Evolutionary conservation across 1,284 basidiomycete genomes (phyloP).

Genomic region (Fomitopsis pinicola): DNA sequence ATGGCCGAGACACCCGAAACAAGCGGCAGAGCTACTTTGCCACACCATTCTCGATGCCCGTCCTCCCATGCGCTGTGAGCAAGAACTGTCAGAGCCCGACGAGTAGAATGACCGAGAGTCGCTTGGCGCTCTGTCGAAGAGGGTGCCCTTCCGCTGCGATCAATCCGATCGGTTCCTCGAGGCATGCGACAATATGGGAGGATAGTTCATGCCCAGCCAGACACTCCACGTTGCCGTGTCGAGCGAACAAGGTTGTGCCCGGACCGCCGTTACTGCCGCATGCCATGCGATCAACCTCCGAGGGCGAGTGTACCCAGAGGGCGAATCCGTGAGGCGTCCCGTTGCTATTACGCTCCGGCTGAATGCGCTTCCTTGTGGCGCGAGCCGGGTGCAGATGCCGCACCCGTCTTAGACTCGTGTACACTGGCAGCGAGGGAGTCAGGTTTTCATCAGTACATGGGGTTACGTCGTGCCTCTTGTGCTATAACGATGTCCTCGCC

Average conservation of each 20-base stretch:
- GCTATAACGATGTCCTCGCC: slow-evolving; percentile 4
- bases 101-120: no score
- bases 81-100: slow-evolving; percentile 29
- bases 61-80: slow-evolving; percentile 42
- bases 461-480: slow-evolving; percentile 25
- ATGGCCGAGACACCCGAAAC: background rate
- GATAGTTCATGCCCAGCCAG: background rate
- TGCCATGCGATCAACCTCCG: background rate
- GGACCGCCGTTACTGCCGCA: background rate
- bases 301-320: background rate
- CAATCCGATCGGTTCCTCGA: no score
- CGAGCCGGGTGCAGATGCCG: background rate
- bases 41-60: no score
- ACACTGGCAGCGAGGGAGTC: background rate
- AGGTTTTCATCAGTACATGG: slow-evolving; percentile 13
- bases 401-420: background rate
- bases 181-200: no score
- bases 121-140: no score
- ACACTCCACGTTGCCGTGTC: background rate
- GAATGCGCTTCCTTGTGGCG: background rate
- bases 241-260: background rate
- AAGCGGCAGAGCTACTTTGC: no score
- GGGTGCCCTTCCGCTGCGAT: no score
- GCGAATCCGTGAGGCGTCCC: background rate
- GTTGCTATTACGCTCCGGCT: background rate